phyloP scores from a whole-genome alignment of 176 grass and related monocot genomes.

The Eragrostis nindensis region DNA sequence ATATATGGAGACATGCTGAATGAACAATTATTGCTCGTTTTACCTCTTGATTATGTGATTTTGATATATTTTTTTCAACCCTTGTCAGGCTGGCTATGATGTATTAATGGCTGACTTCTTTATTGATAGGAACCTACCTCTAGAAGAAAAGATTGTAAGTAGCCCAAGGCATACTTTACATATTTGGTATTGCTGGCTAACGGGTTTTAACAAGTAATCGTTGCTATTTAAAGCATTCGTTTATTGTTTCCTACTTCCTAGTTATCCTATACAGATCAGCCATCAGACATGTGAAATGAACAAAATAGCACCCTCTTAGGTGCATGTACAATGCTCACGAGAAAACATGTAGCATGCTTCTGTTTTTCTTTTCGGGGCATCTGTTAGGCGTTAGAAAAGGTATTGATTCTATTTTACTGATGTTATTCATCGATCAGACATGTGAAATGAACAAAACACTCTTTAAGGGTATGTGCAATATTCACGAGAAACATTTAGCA shows the following conservation, averaged over 20 bases:
- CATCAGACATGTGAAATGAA: slow-evolving; percentile 8
- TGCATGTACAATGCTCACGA: slow-evolving; percentile 16
- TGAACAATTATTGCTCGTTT: background rate
- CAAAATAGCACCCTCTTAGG: too few relatives aligned
- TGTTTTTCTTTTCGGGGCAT: too few relatives aligned
- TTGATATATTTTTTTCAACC: slow-evolving; percentile 44
- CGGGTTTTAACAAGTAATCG: too few relatives aligned
- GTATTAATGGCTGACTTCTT: slow-evolving; percentile 93
- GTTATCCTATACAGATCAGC: slow-evolving; percentile 16
- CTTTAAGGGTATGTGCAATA: too few relatives aligned
- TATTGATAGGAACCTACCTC: slow-evolving; percentile 69
- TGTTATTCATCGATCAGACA: too few relatives aligned
- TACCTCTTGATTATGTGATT: slow-evolving; percentile 1
- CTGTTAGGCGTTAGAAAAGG: background rate
- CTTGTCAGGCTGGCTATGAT: slow-evolving; percentile 80
- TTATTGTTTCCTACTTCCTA: background rate
- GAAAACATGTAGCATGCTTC: slow-evolving; percentile 6
- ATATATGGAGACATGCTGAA: background rate
- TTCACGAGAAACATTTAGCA: too few relatives aligned
- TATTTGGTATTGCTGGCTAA: slow-evolving; percentile 24
- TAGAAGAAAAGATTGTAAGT: slow-evolving; percentile 92
- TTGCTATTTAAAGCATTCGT: background rate
- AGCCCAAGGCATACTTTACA: slow-evolving; percentile 1
- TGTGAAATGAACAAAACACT: too few relatives aligned
- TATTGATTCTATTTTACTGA: background rate